Percentiles rank a stretch among this genome's conserved stretches.
phyloP scores from a whole-genome alignment of 345 rosid species.

The Hirschfeldia incana region DNA sequence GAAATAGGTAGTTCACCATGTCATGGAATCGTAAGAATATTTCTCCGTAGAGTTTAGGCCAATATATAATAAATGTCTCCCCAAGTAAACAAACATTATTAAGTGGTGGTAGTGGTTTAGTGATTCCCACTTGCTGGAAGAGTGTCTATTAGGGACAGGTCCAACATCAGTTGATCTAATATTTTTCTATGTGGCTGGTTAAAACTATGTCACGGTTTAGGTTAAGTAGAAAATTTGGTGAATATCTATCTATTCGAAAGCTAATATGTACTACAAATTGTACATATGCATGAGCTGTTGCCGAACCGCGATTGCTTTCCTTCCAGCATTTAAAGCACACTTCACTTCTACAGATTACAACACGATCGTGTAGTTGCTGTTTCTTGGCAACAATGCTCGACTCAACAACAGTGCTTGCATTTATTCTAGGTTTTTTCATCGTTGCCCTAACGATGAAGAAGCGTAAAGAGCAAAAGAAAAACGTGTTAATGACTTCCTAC shows the following conservation, averaged over 20 bases:
- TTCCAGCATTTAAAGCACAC: too few species aligned
- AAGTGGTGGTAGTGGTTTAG: neutral
- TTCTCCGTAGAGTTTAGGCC: neutral
- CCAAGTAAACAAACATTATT: neutral
- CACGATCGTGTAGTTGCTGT: too few species aligned
- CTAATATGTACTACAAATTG: neutral
- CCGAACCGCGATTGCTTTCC: too few species aligned
- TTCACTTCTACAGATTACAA: too few species aligned
- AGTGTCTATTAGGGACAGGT: neutral
- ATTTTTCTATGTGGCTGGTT: neutral
- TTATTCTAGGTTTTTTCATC: conserved; percentile 2
- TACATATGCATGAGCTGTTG: neutral
- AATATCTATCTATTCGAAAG: neutral
- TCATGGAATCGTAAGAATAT: too few species aligned
- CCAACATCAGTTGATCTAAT: neutral
- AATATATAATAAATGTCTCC: neutral
- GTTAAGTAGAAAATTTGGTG: neutral
- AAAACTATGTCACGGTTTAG: neutral
- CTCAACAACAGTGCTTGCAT: neutral
- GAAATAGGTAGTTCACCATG: too few species aligned
- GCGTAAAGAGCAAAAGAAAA: conserved; percentile 8
- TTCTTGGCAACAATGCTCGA: conserved; percentile 4
- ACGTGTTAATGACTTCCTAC: neutral
- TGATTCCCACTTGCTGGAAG: neutral
- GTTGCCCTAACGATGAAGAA: neutral